A percentile compares a stretch with the other conserved stretches of the same genome.
Evolutionary conservation across 257 asterid genomes (phyloP).

Genomic region (Scutellaria galericulata): DNA sequence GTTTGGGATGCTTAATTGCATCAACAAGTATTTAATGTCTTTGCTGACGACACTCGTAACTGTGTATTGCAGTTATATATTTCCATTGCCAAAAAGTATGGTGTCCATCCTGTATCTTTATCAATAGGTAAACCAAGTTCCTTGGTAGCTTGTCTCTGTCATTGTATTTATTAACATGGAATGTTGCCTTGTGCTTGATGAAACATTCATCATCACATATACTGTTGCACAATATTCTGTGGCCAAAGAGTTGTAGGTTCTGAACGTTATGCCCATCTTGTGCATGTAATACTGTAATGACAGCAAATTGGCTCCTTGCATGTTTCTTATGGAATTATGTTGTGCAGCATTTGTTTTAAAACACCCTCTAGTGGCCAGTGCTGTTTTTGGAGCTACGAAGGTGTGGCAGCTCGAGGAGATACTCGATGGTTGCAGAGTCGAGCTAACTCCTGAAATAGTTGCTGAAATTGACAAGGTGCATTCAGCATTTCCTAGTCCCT

Average conservation of each 20-base stretch:
- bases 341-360: slow-evolving; percentile 76
- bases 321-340: slow-evolving; percentile 23
- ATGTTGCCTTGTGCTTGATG: neutral
- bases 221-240: neutral
- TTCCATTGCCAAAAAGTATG: slow-evolving; percentile 58
- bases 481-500: slow-evolving; percentile 69
- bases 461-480: slow-evolving; percentile 68
- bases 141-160: no score
- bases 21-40: neutral
- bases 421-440: slow-evolving; percentile 58
- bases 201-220: neutral
- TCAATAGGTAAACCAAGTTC: slow-evolving; percentile 63
- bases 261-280: neutral
- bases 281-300: neutral
- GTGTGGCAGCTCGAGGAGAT: slow-evolving; percentile 80
- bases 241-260: neutral
- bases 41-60: slow-evolving; percentile 29
- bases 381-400: slow-evolving; percentile 84
- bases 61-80: slow-evolving; percentile 60
- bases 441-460: slow-evolving; percentile 61
- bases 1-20: slow-evolving; percentile 20
- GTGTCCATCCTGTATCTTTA: slow-evolving; percentile 78
- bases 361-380: slow-evolving; percentile 80
- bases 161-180: neutral
- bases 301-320: neutral